phyloP scores from a whole-genome alignment of 371 early-diverging fungal species.

The Syncephalis plumigaleata region DNA sequence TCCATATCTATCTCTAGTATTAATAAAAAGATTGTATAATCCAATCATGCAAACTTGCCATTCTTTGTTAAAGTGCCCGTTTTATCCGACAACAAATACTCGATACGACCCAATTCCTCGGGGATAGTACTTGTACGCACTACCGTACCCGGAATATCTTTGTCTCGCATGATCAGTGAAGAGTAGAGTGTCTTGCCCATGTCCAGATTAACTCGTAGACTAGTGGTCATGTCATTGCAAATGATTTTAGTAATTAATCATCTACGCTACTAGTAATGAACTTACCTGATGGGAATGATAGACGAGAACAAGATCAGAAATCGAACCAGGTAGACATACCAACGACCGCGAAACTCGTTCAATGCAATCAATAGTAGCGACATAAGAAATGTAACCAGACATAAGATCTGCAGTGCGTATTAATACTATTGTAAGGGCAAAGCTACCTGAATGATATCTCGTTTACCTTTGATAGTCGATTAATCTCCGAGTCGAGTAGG shows the following conservation, averaged over 20 bases:
- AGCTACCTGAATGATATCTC: too few relatives aligned
- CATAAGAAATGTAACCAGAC: conserved; percentile 61
- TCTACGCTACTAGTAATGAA: background rate
- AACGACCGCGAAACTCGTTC: conserved; percentile 74
- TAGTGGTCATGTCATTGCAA: conserved; percentile 13
- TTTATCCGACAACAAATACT: conserved; percentile 96
- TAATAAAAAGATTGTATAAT: background rate
- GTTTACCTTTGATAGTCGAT: conserved; percentile 74
- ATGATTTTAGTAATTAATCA: background rate
- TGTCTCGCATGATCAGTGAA: conserved; percentile 63
- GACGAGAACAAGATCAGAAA: conserved; percentile 96
- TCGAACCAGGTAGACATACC: conserved; percentile 83
- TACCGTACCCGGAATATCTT: conserved; percentile 68
- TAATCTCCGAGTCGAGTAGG: conserved; percentile 85
- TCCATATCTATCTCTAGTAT: conserved; percentile 71
- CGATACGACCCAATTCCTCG: conserved; percentile 98
- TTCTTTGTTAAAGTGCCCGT: conserved; percentile 99
- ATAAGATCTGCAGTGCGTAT: conserved; percentile 38
- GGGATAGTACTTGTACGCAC: conserved; percentile 93
- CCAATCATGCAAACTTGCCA: conserved; percentile 18
- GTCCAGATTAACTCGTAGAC: conserved; percentile 92
- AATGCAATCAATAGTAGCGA: conserved; percentile 81
- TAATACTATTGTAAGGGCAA: background rate
- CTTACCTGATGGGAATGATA: conserved; percentile 90
- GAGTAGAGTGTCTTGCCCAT: conserved; percentile 93